Percentiles rank a stretch among this genome's conserved stretches.
phyloP scores from a whole-genome alignment of 2,329 filamentous ascomycete species.

The Penicillium sp. region DNA sequence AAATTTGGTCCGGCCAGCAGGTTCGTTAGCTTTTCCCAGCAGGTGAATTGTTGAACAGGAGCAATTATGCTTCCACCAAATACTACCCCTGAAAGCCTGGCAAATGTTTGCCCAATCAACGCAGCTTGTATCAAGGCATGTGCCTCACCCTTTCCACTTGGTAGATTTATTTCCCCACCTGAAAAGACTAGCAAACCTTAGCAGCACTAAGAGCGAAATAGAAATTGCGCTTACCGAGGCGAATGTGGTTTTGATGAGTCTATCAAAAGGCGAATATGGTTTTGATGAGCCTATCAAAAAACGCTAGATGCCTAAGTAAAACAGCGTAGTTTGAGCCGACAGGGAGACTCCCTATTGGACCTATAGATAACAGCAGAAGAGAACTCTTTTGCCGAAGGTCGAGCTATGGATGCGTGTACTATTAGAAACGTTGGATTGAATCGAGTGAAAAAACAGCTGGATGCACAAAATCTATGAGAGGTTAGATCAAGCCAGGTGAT shows the following conservation, averaged over 20 bases:
- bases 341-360: constrained; percentile 31
- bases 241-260: constrained; percentile 31
- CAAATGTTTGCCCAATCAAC: constrained; percentile 38
- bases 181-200: neutral
- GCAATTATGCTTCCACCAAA: neutral
- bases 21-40: constrained; percentile 26
- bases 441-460: constrained; percentile 30
- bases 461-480: constrained; percentile 29
- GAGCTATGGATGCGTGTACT: constrained; percentile 31
- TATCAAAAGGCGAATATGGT: constrained; percentile 26
- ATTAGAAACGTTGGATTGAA: constrained; percentile 31
- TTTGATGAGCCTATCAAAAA: constrained; percentile 28
- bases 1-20: constrained; percentile 33
- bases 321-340: constrained; percentile 27
- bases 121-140: constrained; percentile 34
- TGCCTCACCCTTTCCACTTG: constrained; percentile 23
- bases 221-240: constrained; percentile 22
- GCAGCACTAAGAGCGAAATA: neutral
- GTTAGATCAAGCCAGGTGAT: neutral
- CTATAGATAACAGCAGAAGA: constrained; percentile 32
- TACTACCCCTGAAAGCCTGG: constrained; percentile 30
- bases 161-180: constrained; percentile 30
- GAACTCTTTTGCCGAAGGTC: constrained; percentile 26
- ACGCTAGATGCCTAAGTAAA: constrained; percentile 21
- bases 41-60: constrained; percentile 1